Evolutionary conservation across 1,139 yeast genomes (phyloP).

Genomic region (Hansenula lynferdii): DNA sequence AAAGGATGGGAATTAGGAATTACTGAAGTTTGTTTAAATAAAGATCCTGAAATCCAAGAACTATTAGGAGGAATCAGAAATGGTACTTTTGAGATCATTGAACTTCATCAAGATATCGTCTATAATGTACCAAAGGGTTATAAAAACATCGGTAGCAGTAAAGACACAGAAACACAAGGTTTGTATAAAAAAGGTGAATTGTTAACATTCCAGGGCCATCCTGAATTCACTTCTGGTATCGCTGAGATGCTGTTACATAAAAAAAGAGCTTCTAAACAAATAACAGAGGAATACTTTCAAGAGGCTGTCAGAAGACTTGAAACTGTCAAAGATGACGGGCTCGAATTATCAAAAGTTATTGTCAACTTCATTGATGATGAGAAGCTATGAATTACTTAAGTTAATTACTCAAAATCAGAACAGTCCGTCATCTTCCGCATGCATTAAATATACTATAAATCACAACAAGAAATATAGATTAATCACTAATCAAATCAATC

Average conservation of each 20-base stretch:
- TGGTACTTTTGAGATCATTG: conserved; percentile 40
- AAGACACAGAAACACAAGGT: conserved; percentile 60
- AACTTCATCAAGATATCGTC: conserved; percentile 72
- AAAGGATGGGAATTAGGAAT: conserved; percentile 75
- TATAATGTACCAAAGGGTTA: conserved; percentile 40
- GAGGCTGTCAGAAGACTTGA: conserved; percentile 18
- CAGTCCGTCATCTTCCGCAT: too few relatives aligned
- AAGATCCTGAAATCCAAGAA: conserved; percentile 21
- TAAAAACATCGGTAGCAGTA: conserved; percentile 46
- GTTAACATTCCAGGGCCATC: conserved; percentile 85
- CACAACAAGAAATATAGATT: too few relatives aligned
- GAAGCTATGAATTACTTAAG: too few relatives aligned
- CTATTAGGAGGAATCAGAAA: conserved; percentile 26
- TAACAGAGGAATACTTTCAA: conserved; percentile 17
- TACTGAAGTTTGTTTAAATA: conserved; percentile 44
- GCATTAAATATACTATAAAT: too few relatives aligned
- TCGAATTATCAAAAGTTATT: conserved; percentile 24
- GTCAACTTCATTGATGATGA: conserved; percentile 26
- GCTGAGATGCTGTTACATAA: conserved; percentile 24
- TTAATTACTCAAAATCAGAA: too few relatives aligned
- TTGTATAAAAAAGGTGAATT: conserved; percentile 42
- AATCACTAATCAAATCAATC: too few relatives aligned
- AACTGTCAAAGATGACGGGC: conserved; percentile 25
- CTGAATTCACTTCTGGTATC: conserved; percentile 57
- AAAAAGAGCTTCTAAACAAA: conserved; percentile 9